phyloP scores from a whole-genome alignment of 352 stramenopile species.

The Phytophthora pseudosyringae region DNA sequence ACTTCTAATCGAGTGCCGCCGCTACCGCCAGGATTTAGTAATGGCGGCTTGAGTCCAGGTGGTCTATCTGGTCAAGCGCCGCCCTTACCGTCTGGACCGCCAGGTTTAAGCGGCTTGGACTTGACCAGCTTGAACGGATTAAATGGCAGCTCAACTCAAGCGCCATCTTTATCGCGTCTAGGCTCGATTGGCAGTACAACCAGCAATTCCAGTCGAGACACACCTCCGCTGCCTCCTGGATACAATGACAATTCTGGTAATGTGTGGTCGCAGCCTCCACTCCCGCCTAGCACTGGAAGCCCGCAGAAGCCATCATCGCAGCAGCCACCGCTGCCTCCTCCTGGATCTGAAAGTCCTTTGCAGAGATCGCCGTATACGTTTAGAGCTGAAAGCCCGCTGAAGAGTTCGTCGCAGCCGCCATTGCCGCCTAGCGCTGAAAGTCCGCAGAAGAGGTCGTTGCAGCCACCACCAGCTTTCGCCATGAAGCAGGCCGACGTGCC shows the following conservation, averaged over 20 bases:
- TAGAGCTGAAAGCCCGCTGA: slow-evolving; percentile 26
- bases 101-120: slow-evolving; percentile 27
- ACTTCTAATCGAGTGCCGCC: slow-evolving; percentile 19
- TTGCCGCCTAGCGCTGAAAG: slow-evolving; percentile 24
- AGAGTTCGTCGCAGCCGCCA: slow-evolving; percentile 17
- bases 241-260: slow-evolving; percentile 31
- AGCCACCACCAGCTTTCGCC: slow-evolving; percentile 14
- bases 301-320: slow-evolving; percentile 25
- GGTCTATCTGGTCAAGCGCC: slow-evolving; percentile 22
- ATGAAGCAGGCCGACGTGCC: slow-evolving; percentile 31
- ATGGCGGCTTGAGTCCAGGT: slow-evolving; percentile 17
- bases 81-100: slow-evolving; percentile 17
- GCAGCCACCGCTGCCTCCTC: slow-evolving; percentile 9
- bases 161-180: slow-evolving; percentile 36
- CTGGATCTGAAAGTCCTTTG: slow-evolving; percentile 23
- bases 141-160: slow-evolving; percentile 21
- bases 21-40: slow-evolving; percentile 26
- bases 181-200: slow-evolving; percentile 38
- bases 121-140: slow-evolving; percentile 33
- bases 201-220: slow-evolving; percentile 31
- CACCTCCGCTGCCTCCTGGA: slow-evolving; percentile 25
- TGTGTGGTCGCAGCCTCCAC: slow-evolving; percentile 36
- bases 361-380: slow-evolving; percentile 16
- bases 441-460: slow-evolving; percentile 21
- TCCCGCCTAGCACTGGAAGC: slow-evolving; percentile 23